A percentile compares a stretch with the other conserved stretches of the same genome.
Evolutionary conservation across 2,329 filamentous ascomycete species (phyloP).

Genomic region (Fusarium pseudocircinatum): DNA sequence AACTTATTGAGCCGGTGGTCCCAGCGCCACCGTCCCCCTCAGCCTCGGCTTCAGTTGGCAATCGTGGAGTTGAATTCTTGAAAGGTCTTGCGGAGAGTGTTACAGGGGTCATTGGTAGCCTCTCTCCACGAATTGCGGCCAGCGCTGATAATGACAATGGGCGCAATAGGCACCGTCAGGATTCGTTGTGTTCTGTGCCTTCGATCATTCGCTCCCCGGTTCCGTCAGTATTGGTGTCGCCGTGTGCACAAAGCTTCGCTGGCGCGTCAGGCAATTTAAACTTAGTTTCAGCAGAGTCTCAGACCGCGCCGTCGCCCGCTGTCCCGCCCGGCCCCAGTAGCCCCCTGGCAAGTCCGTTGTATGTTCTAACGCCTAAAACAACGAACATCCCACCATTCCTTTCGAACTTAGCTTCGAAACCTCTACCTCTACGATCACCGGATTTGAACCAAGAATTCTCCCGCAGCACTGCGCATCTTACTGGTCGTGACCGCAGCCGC

Average conservation of each 20-base stretch:
- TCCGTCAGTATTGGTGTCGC: conserved; percentile 27
- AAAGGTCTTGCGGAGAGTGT: conserved; percentile 29
- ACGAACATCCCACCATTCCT: conserved; percentile 39
- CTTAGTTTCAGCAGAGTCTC: conserved; percentile 26
- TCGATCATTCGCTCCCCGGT: conserved; percentile 15
- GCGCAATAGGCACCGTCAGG: conserved; percentile 24
- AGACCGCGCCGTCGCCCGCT: conserved; percentile 36
- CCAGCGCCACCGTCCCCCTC: conserved; percentile 17
- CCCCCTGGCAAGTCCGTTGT: conserved; percentile 34
- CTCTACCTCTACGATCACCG: conserved; percentile 18
- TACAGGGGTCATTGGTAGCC: conserved; percentile 34
- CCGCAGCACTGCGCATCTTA: conserved; percentile 12
- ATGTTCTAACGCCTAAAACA: conserved; percentile 44
- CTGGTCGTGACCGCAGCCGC: conserved; percentile 23
- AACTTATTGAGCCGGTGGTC: conserved; percentile 2
- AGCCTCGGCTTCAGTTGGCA: conserved; percentile 32
- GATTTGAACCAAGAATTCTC: conserved; percentile 22
- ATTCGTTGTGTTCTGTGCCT: conserved; percentile 26
- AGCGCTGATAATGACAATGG: conserved; percentile 22
- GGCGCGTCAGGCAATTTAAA: conserved; percentile 30
- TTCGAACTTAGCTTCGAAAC: conserved; percentile 23
- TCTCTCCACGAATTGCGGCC: conserved; percentile 33
- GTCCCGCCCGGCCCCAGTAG: conserved; percentile 37
- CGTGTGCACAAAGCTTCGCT: conserved; percentile 24
- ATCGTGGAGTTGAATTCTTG: conserved; percentile 31